Percentiles rank a stretch among this genome's conserved stretches.
phyloP scores from a whole-genome alignment of 2,329 filamentous ascomycete species.

The Boeremia exigua region DNA sequence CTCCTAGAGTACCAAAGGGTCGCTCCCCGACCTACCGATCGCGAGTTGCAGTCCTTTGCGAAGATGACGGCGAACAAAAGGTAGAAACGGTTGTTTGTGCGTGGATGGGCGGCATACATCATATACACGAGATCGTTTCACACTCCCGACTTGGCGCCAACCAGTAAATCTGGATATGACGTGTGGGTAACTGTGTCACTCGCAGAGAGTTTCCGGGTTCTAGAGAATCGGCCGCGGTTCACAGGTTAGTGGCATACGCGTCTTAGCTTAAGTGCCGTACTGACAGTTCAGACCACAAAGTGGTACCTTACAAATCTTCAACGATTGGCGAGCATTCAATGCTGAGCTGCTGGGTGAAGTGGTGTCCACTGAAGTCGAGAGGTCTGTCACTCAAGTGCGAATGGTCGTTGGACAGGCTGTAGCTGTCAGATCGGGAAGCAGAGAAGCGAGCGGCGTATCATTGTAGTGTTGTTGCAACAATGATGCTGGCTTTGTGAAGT shows the following conservation, averaged over 20 bases:
- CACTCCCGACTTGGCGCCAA: neutral
- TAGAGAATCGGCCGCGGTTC: neutral
- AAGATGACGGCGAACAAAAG: neutral
- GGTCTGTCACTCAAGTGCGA: no score
- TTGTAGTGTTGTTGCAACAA: no score
- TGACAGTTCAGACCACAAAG: neutral
- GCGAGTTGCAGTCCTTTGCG: neutral
- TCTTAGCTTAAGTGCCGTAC: neutral
- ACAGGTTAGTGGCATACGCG: neutral
- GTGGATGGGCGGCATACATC: neutral
- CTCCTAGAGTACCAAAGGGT: neutral
- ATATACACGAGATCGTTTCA: neutral
- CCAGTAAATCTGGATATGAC: neutral
- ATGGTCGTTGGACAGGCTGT: no score
- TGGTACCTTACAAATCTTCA: neutral
- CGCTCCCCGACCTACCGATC: neutral
- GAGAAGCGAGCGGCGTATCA: no score
- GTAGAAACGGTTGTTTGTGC: neutral
- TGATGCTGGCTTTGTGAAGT: no score
- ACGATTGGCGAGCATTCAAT: neutral
- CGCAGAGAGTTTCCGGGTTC: neutral
- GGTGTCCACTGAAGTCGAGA: no score
- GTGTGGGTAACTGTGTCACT: neutral
- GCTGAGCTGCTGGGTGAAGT: constrained; percentile 1
- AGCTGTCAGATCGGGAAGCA: no score